These are phyloP conservation scores for Ajuga chamaepitys DNA, from an alignment of 257 asterid genomes.

Conservation along the genomic window DNA sequence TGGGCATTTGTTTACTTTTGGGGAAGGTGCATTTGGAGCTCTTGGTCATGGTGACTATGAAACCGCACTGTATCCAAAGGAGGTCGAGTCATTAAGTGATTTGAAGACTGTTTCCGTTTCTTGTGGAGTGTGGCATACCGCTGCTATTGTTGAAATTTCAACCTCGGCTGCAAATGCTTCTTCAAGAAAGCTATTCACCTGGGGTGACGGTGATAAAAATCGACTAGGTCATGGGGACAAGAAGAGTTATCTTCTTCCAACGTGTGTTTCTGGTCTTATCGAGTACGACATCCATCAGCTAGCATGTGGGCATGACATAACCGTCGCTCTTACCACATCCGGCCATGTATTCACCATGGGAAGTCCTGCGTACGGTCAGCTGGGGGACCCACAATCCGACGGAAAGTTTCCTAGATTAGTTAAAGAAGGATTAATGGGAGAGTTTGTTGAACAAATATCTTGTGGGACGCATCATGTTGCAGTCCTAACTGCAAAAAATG, in stretches of 20 bases:
- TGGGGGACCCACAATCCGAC: constrained; percentile 65
- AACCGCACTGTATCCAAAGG: constrained; percentile 53
- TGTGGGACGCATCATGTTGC: constrained; percentile 82
- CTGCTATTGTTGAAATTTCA: constrained; percentile 71
- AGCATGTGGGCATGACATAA: constrained; percentile 66
- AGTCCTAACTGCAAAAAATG: constrained; percentile 69
- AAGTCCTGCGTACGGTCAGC: constrained; percentile 57
- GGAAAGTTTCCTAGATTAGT: constrained; percentile 74
- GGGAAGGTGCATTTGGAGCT: constrained; percentile 87
- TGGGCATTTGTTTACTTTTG: constrained; percentile 73
- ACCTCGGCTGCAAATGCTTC: constrained; percentile 33
- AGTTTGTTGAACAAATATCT: constrained; percentile 78
- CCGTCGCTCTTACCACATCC: constrained; percentile 66
- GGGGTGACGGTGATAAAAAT: constrained; percentile 93
- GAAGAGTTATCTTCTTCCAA: constrained; percentile 61
- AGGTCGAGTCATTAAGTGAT: constrained; percentile 61
- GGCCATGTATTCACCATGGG: constrained; percentile 95
- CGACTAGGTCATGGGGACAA: constrained; percentile 79
- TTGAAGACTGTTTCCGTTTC: constrained; percentile 59
- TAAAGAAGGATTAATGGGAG: constrained; percentile 76
- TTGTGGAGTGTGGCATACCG: constrained; percentile 92
- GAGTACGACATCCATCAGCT: constrained; percentile 86
- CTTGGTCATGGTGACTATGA: constrained; percentile 78
- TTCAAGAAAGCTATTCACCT: constrained; percentile 73
- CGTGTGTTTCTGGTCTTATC: constrained; percentile 64